Percentiles rank a stretch among this genome's conserved stretches.
Evolutionary conservation across 2,329 filamentous ascomycete genomes (phyloP).

Genomic region (Penicillium hesseltinei): DNA sequence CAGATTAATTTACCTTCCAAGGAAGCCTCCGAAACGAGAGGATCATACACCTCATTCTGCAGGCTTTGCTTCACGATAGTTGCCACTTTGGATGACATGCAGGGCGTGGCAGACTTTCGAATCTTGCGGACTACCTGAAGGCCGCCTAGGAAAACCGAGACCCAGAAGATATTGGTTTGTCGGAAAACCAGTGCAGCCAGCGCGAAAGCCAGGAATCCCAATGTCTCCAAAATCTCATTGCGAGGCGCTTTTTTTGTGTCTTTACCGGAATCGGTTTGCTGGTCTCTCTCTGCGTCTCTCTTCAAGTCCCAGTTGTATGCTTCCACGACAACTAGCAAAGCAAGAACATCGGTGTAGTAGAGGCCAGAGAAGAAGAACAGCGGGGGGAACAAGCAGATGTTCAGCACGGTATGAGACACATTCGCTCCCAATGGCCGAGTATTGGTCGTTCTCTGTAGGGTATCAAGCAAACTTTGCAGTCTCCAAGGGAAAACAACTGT

Average conservation of each 20-base stretch:
- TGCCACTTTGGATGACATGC: slow-evolving; percentile 25
- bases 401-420: slow-evolving; percentile 57
- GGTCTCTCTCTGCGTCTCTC: slow-evolving; percentile 18
- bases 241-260: slow-evolving; percentile 1
- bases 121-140: slow-evolving; percentile 43
- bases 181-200: slow-evolving; percentile 70
- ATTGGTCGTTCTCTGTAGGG: slow-evolving; percentile 37
- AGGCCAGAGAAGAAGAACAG: slow-evolving; percentile 94
- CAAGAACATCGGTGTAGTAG: slow-evolving; percentile 92
- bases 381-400: slow-evolving; percentile 80
- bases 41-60: slow-evolving; percentile 50
- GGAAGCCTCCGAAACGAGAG: slow-evolving; percentile 48
- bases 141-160: slow-evolving; percentile 54
- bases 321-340: slow-evolving; percentile 70
- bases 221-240: slow-evolving; percentile 23
- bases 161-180: slow-evolving; percentile 98
- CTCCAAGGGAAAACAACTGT: slow-evolving; percentile 45
- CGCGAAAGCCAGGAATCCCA: slow-evolving; percentile 56
- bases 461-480: slow-evolving; percentile 55
- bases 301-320: slow-evolving; percentile 59
- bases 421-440: slow-evolving; percentile 32
- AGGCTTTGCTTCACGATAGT: slow-evolving; percentile 35
- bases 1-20: slow-evolving; percentile 45
- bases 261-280: slow-evolving; percentile 24
- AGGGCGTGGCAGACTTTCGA: slow-evolving; percentile 28